Base-by-base conservation (phyloP, 345 rosid species). In the Barbarea vulgaris region DNA sequence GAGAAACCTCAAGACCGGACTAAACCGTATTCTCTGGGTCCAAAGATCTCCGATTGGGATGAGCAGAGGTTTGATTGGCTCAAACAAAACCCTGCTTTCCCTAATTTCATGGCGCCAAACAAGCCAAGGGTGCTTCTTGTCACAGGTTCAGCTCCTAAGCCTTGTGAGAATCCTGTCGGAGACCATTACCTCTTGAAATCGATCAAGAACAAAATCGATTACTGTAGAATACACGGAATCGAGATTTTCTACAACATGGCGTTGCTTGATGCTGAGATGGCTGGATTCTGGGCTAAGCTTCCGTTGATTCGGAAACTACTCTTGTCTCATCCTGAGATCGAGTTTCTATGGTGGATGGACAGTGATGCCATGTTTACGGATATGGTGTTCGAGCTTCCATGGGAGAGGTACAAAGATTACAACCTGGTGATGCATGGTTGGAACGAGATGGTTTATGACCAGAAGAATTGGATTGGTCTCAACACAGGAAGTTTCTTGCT, bases 271-370 rank as follows among this genome's bases (percentile, higher is more conserved):
- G 89, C 87, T 4, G 93, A 86, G 75, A 90, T 88, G 96, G 84
- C 91, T 17, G 93, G 91, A 4, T 86, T 88, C 33, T 90, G 91
- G 96, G 89, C 89, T 4, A 90, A 85, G 81, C 81, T 90, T 5
- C 91, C 93, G 1, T 71, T 90, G 87, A 84, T 90, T 15, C 62
- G 93, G 61, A 88, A 84, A 64, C 57, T 90, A 2, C 34, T 90
- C 19, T 24, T 88, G 46, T 86, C 93, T 19, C 96, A 88, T 75
- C 96, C 93, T 27, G 93, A 86, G 69, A 62, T 88, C 5, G 96
- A 90, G 82, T 83, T 88, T 13, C 37, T 90, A 3, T 88, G 93
- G 96, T 90, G 91, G 91, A 90, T 88, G 93, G 96, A 90, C 24
- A 86, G 89, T 72, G 96, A 90, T 33, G 91, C 96, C 0, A 81